Evolutionary conservation across 228 moss, liverwort and hornwort species (phyloP).

Genomic region (Sphagnum magellanicum): DNA sequence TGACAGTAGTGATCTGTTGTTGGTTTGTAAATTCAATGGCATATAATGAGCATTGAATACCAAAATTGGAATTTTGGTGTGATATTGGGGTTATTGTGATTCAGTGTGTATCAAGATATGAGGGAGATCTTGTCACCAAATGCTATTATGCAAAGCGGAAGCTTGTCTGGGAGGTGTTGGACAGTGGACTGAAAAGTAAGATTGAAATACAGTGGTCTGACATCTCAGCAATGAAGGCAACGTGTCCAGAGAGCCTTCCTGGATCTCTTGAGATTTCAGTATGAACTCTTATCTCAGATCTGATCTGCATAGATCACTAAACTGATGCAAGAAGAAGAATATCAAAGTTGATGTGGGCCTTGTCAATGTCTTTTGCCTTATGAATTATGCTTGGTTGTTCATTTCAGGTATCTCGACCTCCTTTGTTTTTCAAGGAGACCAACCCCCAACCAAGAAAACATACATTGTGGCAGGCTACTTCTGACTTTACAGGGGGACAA

Average conservation of each 20-base stretch:
- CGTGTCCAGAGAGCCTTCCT: constrained; percentile 79
- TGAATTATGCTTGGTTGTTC: too few species aligned
- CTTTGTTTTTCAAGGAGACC: constrained; percentile 87
- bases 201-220: constrained; percentile 99
- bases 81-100: too few species aligned
- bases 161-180: constrained; percentile 97
- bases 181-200: constrained; percentile 91
- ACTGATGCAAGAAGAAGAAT: too few species aligned
- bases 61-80: too few species aligned
- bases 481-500: constrained; percentile 88
- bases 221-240: constrained; percentile 93
- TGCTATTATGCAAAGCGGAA: constrained; percentile 98
- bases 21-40: too few species aligned
- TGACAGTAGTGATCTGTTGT: too few species aligned
- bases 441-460: constrained; percentile 99
- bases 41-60: too few species aligned
- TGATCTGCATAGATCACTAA: too few species aligned
- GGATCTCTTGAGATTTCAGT: constrained; percentile 95
- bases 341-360: too few species aligned
- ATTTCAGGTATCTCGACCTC: constrained; percentile 78
- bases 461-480: constrained; percentile 92
- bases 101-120: constrained; percentile 84
- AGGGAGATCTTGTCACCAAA: constrained; percentile 93
- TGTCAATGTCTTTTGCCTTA: too few species aligned
- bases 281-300: background rate